phyloP scores from a whole-genome alignment of 495 filamentous ascomycete genomes.

The Saxophila tyrrhenica region DNA sequence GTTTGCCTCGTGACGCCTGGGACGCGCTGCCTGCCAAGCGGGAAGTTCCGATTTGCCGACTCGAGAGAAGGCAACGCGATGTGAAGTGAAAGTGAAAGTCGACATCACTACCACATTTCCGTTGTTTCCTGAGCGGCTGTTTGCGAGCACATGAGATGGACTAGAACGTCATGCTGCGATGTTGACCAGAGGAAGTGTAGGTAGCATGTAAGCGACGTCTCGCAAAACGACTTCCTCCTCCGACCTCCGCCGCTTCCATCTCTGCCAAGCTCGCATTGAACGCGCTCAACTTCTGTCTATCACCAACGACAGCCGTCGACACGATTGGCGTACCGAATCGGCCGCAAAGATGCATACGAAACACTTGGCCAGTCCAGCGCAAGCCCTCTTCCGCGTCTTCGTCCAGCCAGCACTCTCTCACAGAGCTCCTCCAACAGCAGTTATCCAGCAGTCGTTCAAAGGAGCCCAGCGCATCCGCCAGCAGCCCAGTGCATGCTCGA shows the following conservation, averaged over 20 bases:
- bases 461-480: neutral
- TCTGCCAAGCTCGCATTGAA: too few species aligned
- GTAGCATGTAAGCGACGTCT: too few species aligned
- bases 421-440: neutral
- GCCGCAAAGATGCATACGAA: neutral
- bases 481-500: conserved; percentile 4
- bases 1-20: neutral
- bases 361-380: conserved; percentile 1
- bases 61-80: neutral
- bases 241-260: too few species aligned
- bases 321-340: neutral
- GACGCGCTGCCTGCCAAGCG: neutral
- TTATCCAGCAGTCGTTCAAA: neutral
- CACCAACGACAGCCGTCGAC: neutral
- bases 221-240: too few species aligned
- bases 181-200: too few species aligned
- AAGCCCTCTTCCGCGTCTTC: conserved; percentile 28
- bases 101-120: neutral
- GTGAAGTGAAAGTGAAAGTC: neutral
- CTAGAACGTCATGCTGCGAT: too few species aligned
- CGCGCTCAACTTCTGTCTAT: too few species aligned
- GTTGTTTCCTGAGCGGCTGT: too few species aligned
- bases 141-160: too few species aligned
- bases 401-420: conserved; percentile 17
- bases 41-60: neutral